Evolutionary conservation across 83 land plant species (phyloP), one percentile per base, ranked within the genome.

Genomic region (Picea abies): DNA sequence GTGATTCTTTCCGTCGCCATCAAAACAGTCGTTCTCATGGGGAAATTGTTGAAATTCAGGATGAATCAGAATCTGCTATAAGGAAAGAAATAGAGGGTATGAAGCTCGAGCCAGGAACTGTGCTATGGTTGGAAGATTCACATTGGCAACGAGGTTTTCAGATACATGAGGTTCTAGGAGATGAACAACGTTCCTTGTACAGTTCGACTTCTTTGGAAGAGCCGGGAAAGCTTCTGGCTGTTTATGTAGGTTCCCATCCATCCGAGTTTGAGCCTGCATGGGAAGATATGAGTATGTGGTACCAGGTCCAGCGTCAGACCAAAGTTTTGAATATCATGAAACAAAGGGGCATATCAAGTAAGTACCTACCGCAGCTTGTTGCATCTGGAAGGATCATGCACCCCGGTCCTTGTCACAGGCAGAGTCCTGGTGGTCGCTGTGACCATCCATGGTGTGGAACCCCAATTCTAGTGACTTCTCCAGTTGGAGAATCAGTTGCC

Each of bases 381-480:
- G 95, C 93, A 22, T 98, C 99, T 58, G 99, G 99, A 8, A 85
- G 96, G 69, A 86, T 98, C 39, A 79, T 94, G 86, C 97, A 98
- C 63, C 94, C 95, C 25, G 99, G 96, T 79, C 88, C 89, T 26
- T 98, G 99, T 81, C 85, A 81, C 17, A 98, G 86, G 82, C 82
- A 92, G 39, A 87, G 90, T 82, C 82, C 95, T 25, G 85, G 94
- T 69, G 93, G 92, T 29, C 93, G 91, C 67, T 98, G 99, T 86
- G 93, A 91, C 66, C 99, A 98, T 75, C 99, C 99, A 25, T 94
- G 94, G 97, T 98, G 99, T 87, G 99, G 99, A 5, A 98, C 97
- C 9, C 97, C 97, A 47, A 87, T 98, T 60, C 89, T 98, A 29
- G 99, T 90, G 29, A 96, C 97, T 25, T 87, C 92, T 60, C 99